Evolutionary conservation across 306 rosid genomes (phyloP).

Genomic region (Cucurbita moschata): DNA sequence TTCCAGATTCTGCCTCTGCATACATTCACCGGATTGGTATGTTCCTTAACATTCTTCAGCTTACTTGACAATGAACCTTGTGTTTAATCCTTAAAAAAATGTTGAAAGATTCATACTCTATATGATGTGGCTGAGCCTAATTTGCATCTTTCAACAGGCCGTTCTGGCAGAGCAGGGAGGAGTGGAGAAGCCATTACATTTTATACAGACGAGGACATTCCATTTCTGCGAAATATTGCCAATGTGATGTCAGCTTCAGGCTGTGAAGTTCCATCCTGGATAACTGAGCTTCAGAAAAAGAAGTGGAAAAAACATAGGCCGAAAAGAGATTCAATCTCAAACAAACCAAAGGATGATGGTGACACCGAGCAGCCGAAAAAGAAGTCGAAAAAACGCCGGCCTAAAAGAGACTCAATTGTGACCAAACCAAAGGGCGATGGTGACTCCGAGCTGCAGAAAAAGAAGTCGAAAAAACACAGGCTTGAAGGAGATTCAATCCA

Average conservation of each 20-base stretch:
- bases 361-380: slow-evolving; percentile 35
- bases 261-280: slow-evolving; percentile 81
- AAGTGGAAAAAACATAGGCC: slow-evolving; percentile 79
- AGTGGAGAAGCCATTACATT: slow-evolving; percentile 80
- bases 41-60: slow-evolving; percentile 2
- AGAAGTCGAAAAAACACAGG: slow-evolving; percentile 79
- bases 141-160: slow-evolving; percentile 40
- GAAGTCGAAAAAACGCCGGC: slow-evolving; percentile 84
- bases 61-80: neutral
- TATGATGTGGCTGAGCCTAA: neutral
- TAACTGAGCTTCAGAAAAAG: slow-evolving; percentile 40
- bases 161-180: slow-evolving; percentile 95
- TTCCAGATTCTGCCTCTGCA: slow-evolving; percentile 81
- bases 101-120: neutral
- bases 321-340: slow-evolving; percentile 50
- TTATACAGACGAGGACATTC: slow-evolving; percentile 73
- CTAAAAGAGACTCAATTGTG: slow-evolving; percentile 48
- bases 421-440: slow-evolving; percentile 26
- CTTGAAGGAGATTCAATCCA: slow-evolving; percentile 53
- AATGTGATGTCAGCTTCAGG: slow-evolving; percentile 76
- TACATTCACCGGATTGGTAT: slow-evolving; percentile 89
- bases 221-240: slow-evolving; percentile 64
- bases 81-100: neutral
- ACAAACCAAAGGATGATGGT: slow-evolving; percentile 24
- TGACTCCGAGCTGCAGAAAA: slow-evolving; percentile 34